Conservation (phyloP, 1,284 basidiomycete species). For the Tranzscheliella williamsii region DNA sequence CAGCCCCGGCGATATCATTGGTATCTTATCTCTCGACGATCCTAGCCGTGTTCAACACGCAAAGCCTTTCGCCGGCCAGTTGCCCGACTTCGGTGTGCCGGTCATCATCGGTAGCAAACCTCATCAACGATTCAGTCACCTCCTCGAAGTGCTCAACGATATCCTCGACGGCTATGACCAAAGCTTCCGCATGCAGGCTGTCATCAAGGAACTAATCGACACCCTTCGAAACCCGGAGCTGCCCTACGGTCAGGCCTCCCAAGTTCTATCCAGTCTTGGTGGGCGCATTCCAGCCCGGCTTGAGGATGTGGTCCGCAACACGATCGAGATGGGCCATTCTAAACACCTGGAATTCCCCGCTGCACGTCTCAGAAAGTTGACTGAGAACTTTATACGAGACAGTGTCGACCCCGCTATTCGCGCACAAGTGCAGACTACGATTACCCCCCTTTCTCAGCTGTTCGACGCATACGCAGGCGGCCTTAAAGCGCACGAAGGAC, state of each 20-base stretch:
- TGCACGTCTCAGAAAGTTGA: constrained; percentile 75
- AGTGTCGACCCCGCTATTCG: constrained; percentile 65
- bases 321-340: constrained; percentile 75
- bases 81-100: constrained; percentile 70
- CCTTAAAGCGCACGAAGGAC: constrained; percentile 82
- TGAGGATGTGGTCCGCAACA: constrained; percentile 80
- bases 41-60: constrained; percentile 96
- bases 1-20: constrained; percentile 95
- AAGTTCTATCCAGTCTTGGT: constrained; percentile 84
- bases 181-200: constrained; percentile 67
- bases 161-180: constrained; percentile 66
- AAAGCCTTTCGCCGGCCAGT: constrained; percentile 92
- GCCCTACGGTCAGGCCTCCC: constrained; percentile 82
- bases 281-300: constrained; percentile 79
- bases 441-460: constrained; percentile 74
- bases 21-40: constrained; percentile 95
- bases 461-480: constrained; percentile 82
- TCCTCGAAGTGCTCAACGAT: constrained; percentile 80
- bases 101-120: constrained; percentile 86
- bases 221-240: constrained; percentile 81
- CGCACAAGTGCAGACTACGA: constrained; percentile 64
- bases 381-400: constrained; percentile 83
- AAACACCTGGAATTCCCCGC: constrained; percentile 83
- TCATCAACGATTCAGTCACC: constrained; percentile 81
- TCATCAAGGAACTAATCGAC: constrained; percentile 78